Conservation (phyloP, 352 stramenopile species). For the Globisporangium apiculatum region DNA sequence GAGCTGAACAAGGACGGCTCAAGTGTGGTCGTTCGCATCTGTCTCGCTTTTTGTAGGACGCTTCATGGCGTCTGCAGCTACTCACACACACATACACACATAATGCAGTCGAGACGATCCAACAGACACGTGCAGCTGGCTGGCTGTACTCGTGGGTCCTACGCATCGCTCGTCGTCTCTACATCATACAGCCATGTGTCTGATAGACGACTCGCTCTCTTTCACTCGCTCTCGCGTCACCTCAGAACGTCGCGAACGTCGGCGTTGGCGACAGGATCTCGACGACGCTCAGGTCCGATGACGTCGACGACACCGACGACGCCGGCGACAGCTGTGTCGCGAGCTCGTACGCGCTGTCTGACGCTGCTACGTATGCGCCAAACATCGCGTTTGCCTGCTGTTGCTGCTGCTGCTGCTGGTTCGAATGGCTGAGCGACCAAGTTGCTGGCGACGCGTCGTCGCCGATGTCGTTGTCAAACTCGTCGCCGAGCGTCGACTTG, state of each 20-base stretch:
- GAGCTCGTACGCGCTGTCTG: constrained; percentile 33
- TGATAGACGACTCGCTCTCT: neutral
- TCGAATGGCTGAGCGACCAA: neutral
- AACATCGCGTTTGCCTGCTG: constrained; percentile 13
- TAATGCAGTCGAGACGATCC: neutral
- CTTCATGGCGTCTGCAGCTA: too few relatives aligned
- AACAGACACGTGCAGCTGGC: too few relatives aligned
- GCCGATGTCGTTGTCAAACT: neutral
- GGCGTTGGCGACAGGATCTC: constrained; percentile 12
- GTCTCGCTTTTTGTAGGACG: neutral
- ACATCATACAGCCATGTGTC: too few relatives aligned
- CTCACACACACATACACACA: neutral
- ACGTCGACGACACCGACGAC: constrained; percentile 26
- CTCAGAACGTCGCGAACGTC: constrained; percentile 35
- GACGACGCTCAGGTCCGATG: constrained; percentile 23
- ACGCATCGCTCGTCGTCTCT: too few relatives aligned
- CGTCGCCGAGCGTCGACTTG: constrained; percentile 35
- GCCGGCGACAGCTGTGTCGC: constrained; percentile 21
- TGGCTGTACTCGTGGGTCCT: too few relatives aligned
- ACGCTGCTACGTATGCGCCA: constrained; percentile 37
- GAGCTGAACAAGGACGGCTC: too few relatives aligned
- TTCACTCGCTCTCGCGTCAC: neutral
- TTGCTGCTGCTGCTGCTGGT: constrained; percentile 4
- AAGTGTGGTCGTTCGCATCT: neutral
- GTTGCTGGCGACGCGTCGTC: constrained; percentile 14